Conservation (phyloP, 2,329 filamentous ascomycete genomes). For the Monilinia polystroma region DNA sequence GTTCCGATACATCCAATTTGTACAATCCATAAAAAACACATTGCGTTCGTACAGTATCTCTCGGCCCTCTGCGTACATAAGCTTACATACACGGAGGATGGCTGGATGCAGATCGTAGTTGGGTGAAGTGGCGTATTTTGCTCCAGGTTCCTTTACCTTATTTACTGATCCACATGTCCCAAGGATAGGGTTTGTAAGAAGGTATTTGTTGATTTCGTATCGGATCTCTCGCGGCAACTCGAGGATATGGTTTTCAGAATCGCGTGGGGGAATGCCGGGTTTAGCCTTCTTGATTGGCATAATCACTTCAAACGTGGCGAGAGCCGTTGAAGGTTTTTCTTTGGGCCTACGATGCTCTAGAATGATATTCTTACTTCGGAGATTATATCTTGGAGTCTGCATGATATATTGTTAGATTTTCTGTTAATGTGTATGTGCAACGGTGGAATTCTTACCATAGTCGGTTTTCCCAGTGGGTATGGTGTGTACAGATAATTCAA, state of each 20-base stretch:
- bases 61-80: not conserved
- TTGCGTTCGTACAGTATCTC: not conserved
- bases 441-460: not conserved
- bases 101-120: not conserved
- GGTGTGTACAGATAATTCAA: not conserved
- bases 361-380: not conserved
- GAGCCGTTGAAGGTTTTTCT: too few species aligned
- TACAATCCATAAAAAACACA: constrained; percentile 7
- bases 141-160: not conserved
- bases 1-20: constrained; percentile 1
- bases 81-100: not conserved
- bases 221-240: not conserved
- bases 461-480: not conserved
- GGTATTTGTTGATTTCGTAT: not conserved
- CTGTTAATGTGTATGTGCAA: not conserved
- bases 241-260: not conserved
- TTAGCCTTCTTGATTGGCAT: accelerated
- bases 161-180: not conserved
- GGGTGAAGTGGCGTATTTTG: not conserved
- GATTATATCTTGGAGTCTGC: not conserved
- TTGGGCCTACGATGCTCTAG: not conserved
- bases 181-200: not conserved
- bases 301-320: not conserved
- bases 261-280: not conserved
- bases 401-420: not conserved